Evolutionary conservation across 768 basidiomycete genomes (phyloP), one percentile per base, ranked within the genome.

Genomic region (Boletellus ananas): DNA sequence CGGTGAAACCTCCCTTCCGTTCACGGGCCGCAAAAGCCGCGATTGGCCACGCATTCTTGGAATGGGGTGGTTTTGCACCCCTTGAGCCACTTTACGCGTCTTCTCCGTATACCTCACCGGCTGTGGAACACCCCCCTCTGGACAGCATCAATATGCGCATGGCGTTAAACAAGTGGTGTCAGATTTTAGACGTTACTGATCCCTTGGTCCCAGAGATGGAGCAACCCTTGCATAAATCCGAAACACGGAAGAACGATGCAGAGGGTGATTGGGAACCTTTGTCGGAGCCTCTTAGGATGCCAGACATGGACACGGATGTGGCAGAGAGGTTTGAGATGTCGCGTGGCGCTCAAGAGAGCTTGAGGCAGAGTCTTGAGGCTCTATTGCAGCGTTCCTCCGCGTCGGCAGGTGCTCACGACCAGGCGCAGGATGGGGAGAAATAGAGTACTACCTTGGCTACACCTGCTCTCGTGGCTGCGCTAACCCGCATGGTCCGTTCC

Each of bases 101-200:
- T 36, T 68, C 67, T 29, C 67, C 67, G 16, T 68, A 62, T 48
- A 49, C 47, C 14, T 50, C 51, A 14, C 52, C 57, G 6, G 34
- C 55, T 5, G 55, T 21, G 23, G 60, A 62, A 2, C 55, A 12
- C 1, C 45, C 43, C 3, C 42, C 47, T 18, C 11, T 56, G 38
- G 66, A 67, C 35, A 62, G 42, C 52, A 48, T 50, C 33, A 48
- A 62, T 20, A 68, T 68, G 68, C 68, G 67, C 1, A 52, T 67
- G 46, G 55, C 64, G 12, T 35, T 68, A n/a, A 62, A 68, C 17
- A 68, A 68, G 27, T 68, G 67, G 67, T 66, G 67, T 33, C 67
- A 68, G 39, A 67, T 68, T 43, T 53, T 69, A 31, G 62, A 56
- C 18, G 50, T 66, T 17, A 56, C 66, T 29, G 66, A 68, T 40